A percentile compares a stretch with the other conserved stretches of the same genome.
Conservation (phyloP, 2,329 filamentous ascomycete species). For the Curvularia sp. region DNA sequence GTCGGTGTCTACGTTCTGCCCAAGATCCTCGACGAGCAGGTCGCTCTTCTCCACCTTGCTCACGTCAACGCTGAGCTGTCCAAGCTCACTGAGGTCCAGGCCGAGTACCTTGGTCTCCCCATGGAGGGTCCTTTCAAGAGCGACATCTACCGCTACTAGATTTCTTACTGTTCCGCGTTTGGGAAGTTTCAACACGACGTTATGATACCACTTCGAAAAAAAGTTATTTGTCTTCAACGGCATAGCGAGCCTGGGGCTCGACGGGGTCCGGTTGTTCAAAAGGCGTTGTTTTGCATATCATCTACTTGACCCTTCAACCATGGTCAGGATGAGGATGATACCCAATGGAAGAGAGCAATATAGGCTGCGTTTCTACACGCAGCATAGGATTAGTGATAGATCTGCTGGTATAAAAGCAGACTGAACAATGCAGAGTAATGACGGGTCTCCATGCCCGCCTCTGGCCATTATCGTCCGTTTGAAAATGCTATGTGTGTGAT, state of each 20-base stretch:
- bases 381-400: slow-evolving; percentile 32
- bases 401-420: slow-evolving; percentile 21
- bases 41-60: slow-evolving; percentile 88
- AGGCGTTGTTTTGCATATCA: slow-evolving; percentile 49
- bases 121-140: slow-evolving; percentile 93
- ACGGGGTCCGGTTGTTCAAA: slow-evolving; percentile 41
- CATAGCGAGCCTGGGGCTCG: slow-evolving; percentile 53
- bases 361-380: slow-evolving; percentile 26
- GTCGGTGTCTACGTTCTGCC: slow-evolving; percentile 95
- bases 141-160: slow-evolving; percentile 73
- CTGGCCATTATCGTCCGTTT: slow-evolving; percentile 1
- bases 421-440: slow-evolving; percentile 28
- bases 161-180: slow-evolving; percentile 39
- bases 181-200: slow-evolving; percentile 62
- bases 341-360: slow-evolving; percentile 39
- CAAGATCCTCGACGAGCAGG: slow-evolving; percentile 99
- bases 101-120: slow-evolving; percentile 90
- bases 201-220: slow-evolving; percentile 60
- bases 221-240: slow-evolving; percentile 69
- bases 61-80: slow-evolving; percentile 96
- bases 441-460: slow-evolving; percentile 22
- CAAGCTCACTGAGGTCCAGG: slow-evolving; percentile 82
- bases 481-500: background rate
- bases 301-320: slow-evolving; percentile 50
- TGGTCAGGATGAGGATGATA: slow-evolving; percentile 43